These are phyloP conservation scores for Centaurea solstitialis DNA, from an alignment of 129 eudicot genomes.

Conservation along the genomic window DNA sequence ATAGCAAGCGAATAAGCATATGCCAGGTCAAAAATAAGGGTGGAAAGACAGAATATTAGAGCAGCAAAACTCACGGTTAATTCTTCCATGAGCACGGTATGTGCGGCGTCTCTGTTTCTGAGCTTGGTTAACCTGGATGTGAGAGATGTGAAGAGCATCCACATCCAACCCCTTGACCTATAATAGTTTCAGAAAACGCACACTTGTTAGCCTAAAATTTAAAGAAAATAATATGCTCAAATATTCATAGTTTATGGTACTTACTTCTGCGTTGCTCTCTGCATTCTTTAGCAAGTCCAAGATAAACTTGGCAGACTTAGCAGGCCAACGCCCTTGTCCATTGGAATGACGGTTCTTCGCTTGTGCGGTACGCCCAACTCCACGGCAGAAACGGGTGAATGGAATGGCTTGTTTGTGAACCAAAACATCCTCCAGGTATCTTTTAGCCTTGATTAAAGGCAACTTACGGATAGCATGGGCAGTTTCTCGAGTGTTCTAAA, in stretches of 20 bases:
- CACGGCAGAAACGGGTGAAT: constrained; percentile 64
- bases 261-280: constrained; percentile 65
- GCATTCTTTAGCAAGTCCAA: constrained; percentile 62
- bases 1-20: no score
- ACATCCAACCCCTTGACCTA: constrained; percentile 50
- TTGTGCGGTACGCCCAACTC: constrained; percentile 66
- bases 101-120: constrained; percentile 49
- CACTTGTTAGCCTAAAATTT: background rate
- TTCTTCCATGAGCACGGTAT: constrained; percentile 53
- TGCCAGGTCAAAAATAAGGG: background rate
- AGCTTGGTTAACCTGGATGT: constrained; percentile 51
- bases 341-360: constrained; percentile 65
- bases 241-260: background rate
- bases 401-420: constrained; percentile 70
- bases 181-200: background rate
- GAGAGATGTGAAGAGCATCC: constrained; percentile 47
- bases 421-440: constrained; percentile 66
- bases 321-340: constrained; percentile 81
- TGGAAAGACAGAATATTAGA: background rate
- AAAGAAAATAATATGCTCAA: background rate
- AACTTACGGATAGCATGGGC: constrained; percentile 61
- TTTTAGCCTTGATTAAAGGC: constrained; percentile 57
- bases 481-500: constrained; percentile 62
- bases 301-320: constrained; percentile 61
- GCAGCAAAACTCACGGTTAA: constrained; percentile 28